Conservation (phyloP, 1,284 basidiomycete genomes). For the Malassezia arunalokei region DNA sequence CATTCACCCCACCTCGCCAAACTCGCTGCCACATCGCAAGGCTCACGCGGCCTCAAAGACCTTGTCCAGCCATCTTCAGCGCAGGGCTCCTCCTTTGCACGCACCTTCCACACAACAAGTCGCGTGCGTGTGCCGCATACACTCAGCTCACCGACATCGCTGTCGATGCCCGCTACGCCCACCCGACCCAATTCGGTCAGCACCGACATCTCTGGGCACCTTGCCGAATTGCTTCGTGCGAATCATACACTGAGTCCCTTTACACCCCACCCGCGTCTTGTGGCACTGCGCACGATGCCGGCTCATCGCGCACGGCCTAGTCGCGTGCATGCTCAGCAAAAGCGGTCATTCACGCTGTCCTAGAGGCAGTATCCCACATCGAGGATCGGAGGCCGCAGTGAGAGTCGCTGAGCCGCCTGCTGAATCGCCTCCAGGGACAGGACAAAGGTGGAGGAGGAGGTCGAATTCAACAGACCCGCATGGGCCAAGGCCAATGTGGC, state of each 20-base stretch:
- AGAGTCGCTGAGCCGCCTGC: neutral
- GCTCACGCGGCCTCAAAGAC: slow-evolving; percentile 10
- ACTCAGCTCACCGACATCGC: neutral
- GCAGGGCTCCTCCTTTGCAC: neutral
- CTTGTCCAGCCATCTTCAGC: slow-evolving; percentile 7
- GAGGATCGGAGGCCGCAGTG: slow-evolving; percentile 8
- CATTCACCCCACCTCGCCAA: slow-evolving; percentile 4
- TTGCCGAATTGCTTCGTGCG: slow-evolving; percentile 33
- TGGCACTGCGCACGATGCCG: slow-evolving; percentile 35
- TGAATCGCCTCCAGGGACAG: slow-evolving; percentile 1
- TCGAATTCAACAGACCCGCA: slow-evolving; percentile 58
- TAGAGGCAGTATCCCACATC: slow-evolving; percentile 15
- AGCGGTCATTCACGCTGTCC: slow-evolving; percentile 4
- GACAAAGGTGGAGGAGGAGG: neutral
- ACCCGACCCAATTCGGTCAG: too few relatives aligned
- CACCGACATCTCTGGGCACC: slow-evolving; percentile 20
- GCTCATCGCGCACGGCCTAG: neutral
- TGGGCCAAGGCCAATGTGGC: slow-evolving; percentile 75
- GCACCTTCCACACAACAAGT: slow-evolving; percentile 12
- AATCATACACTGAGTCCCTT: slow-evolving; percentile 41
- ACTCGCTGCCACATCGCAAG: neutral
- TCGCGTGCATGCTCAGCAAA: slow-evolving; percentile 7
- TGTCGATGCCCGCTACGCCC: neutral
- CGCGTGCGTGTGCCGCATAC: slow-evolving; percentile 7
- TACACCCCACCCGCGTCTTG: slow-evolving; percentile 33